Percentiles rank a stretch among this genome's conserved stretches.
Conservation (phyloP, 805 yeast species). For the Naumovozyma castellii region DNA sequence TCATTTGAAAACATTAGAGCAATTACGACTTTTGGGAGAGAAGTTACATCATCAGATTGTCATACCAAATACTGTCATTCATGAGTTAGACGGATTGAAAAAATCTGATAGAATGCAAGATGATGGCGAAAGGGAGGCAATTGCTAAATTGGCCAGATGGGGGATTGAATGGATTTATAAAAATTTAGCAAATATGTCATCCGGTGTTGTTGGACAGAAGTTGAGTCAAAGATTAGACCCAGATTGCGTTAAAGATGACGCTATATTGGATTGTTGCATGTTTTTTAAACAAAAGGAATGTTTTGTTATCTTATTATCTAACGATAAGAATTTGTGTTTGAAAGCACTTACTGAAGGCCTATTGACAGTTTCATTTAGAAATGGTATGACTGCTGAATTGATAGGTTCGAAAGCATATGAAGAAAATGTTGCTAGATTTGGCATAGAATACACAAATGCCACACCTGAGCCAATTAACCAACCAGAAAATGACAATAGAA, state of each 20-base stretch:
- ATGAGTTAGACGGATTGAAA: conserved; percentile 80
- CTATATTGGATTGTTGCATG: conserved; percentile 77
- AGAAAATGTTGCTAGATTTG: conserved; percentile 28
- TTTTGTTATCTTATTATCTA: conserved; percentile 58
- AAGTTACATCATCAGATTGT: conserved; percentile 43
- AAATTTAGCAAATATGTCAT: conserved; percentile 42
- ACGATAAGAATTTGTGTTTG: conserved; percentile 74
- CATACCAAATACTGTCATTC: conserved; percentile 60
- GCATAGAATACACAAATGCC: no score
- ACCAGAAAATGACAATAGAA: no score
- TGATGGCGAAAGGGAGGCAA: conserved; percentile 17
- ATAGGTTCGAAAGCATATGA: conserved; percentile 35
- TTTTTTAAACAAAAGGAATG: conserved; percentile 40
- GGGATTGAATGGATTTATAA: conserved; percentile 74
- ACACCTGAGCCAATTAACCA: no score
- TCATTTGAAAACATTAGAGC: conserved; percentile 51
- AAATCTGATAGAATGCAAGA: conserved; percentile 25
- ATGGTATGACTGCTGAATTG: conserved; percentile 38
- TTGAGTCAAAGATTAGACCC: conserved; percentile 42
- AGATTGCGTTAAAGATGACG: conserved; percentile 53
- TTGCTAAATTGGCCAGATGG: conserved; percentile 53
- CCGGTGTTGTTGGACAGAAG: conserved; percentile 57
- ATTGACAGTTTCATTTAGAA: conserved; percentile 45
- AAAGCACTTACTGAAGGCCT: conserved; percentile 63
- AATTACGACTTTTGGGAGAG: conserved; percentile 34